phyloP scores from a whole-genome alignment of 2,329 filamentous ascomycete species.

The Cladobotryum mycophilum region DNA sequence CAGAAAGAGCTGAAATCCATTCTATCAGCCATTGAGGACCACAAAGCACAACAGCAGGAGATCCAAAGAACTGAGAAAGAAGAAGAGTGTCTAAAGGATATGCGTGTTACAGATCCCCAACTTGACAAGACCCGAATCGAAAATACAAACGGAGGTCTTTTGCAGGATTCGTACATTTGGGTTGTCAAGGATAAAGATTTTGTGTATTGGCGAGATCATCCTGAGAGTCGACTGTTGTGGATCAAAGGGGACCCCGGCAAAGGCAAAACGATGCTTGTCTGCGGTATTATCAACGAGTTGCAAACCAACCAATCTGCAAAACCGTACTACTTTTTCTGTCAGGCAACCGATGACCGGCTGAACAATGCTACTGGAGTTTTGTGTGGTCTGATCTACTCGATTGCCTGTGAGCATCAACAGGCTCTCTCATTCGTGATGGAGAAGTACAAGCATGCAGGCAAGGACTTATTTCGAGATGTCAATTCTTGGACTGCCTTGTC shows the following conservation, averaged over 20 bases:
- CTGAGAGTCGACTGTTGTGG: conserved; percentile 24
- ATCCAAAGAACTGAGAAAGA: too few species aligned
- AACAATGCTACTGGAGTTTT: too few species aligned
- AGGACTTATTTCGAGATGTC: not conserved
- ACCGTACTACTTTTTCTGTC: too few species aligned
- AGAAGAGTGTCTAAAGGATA: conserved; percentile 14
- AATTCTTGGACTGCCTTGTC: conserved; percentile 33
- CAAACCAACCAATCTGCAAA: too few species aligned
- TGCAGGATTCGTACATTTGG: conserved; percentile 28
- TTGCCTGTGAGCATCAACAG: too few species aligned
- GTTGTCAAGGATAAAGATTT: conserved; percentile 24
- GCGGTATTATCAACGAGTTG: conserved; percentile 16
- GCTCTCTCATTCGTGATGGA: too few species aligned
- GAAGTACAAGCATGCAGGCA: too few species aligned
- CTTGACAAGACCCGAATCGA: conserved; percentile 29
- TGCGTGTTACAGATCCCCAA: conserved; percentile 21
- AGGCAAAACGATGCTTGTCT: conserved; percentile 39
- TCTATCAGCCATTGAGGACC: too few species aligned
- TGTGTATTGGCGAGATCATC: conserved; percentile 9
- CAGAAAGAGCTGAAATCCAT: too few species aligned
- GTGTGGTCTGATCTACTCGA: too few species aligned
- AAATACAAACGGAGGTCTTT: conserved; percentile 26
- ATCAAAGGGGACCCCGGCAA: conserved; percentile 19
- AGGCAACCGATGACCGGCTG: too few species aligned
- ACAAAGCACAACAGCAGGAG: too few species aligned